phyloP scores from a whole-genome alignment of 169 alveolate genomes.

The Plasmodium chabaudi region DNA sequence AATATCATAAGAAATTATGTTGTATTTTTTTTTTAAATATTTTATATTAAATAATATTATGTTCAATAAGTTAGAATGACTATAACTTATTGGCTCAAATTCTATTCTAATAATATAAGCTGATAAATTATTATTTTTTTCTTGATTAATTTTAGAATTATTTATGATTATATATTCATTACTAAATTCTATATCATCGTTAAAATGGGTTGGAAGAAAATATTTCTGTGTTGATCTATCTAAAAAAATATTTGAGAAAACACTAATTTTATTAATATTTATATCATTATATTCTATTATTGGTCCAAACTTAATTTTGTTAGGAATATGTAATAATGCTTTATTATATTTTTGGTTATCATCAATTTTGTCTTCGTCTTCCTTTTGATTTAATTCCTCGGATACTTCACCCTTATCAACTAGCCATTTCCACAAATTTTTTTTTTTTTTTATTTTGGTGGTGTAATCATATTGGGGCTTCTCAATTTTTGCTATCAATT shows the following conservation, averaged over 20 bases:
- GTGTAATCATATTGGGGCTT: not conserved
- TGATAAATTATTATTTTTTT: not conserved
- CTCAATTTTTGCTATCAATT: slow-evolving; percentile 6
- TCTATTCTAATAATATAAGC: not conserved
- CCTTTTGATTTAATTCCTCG: not conserved
- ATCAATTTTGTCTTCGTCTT: not conserved
- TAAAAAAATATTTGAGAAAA: slow-evolving; percentile 42
- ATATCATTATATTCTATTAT: slow-evolving; percentile 51
- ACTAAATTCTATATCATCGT: slow-evolving; percentile 23
- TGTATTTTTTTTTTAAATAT: slow-evolving; percentile 36
- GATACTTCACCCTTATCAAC: not conserved
- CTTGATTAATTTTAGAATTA: not conserved
- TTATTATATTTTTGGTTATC: not conserved
- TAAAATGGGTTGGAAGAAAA: slow-evolving; percentile 22
- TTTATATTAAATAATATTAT: slow-evolving; percentile 22
- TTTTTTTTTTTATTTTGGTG: slow-evolving; percentile 9
- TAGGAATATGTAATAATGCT: slow-evolving; percentile 22
- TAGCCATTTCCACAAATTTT: slow-evolving; percentile 20
- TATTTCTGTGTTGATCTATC: slow-evolving; percentile 10
- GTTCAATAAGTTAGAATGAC: slow-evolving; percentile 15
- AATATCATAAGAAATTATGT: slow-evolving; percentile 10
- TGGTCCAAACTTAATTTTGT: slow-evolving; percentile 27
- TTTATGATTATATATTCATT: slow-evolving; percentile 33
- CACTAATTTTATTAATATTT: slow-evolving; percentile 28
- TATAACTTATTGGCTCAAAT: slow-evolving; percentile 38